Base-by-base conservation (phyloP, 2,329 filamentous ascomycete species). In the Xylaria sp. region DNA sequence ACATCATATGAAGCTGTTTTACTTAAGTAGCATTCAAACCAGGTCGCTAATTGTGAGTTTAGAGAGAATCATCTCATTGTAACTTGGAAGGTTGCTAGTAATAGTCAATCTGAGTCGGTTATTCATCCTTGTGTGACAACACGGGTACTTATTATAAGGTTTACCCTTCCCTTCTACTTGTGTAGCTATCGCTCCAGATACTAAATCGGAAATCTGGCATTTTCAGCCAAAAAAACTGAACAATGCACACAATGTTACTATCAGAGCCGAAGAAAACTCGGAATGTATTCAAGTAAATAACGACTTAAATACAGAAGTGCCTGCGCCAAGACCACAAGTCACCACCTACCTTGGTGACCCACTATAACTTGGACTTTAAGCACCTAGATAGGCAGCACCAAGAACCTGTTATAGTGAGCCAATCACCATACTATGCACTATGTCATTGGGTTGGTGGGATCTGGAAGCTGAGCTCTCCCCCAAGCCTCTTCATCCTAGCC, bases 391-490 rank as follows among this genome's bases (percentile, higher is more conserved):
- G 48, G 12, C 27, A 51, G 2, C 2, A n/a, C 40, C 12, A 18
- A 18, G 25, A 27, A 3, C 29, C 3, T 18, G 12, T 54, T 32
- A 23, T 13, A 54, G 51, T 29, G 44, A 48, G 4, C 44, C 44
- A 48, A 2, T 48, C 44, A 48, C 44, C 21, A 23, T 48, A 8
- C 44, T 48, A 18, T 53, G 54, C 54, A 65, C 55, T 65, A 65
- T 60, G 63, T 65, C 63, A 65, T 65, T 60, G 48, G 44, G 23
- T 44, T 32, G 55, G 23, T 44, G 25, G 60, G 21, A 58, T 58
- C 37, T 25, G 8, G 62, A 50, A 59, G 53, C 51, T 40, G 35
- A 69, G 63, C 67, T 65, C 32, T 37, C 27, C 55, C 29, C 44
- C 18, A 42, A 66, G 40, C 55, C 60, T 63, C 64, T 40, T 50